Evolutionary conservation across 805 yeast genomes (phyloP), one percentile per base, ranked within the genome.

Genomic region (Kuraishia borneana): DNA sequence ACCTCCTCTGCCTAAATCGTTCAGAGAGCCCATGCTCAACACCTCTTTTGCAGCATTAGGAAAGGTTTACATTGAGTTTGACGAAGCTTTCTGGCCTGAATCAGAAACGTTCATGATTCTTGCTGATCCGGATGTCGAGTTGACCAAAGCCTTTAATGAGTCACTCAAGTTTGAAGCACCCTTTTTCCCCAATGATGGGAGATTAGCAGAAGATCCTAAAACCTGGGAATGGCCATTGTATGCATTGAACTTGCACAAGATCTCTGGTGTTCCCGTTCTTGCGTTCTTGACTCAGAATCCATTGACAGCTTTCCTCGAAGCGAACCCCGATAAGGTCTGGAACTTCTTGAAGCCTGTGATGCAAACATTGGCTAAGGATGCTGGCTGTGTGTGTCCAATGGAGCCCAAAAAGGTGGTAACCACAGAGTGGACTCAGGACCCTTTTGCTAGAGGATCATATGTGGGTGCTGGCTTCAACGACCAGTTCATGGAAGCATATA

Each of bases 351-450:
- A 54, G 39, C 70, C 73, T 2, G 53, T 65, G 48, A 41, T 72
- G n/a, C 42, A 54, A 1, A 26, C 45, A 1, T 23, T 32, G 13
- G 32, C 37, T 6, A 41, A 43, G 26, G 45, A 46, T 5, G 35
- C 52, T 21, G 28, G 28, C 7, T 10, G 6, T 7, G 13, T 6
- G 16, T 25, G 28, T 25, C 28, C 28, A 6, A 6, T 16, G 12
- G 7, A 8, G 12, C 28, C 28, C 12, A 25, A 25, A 16, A 13
- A 7, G 6, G 7, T 25, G 6, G 28, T 25, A 12, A 43, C 50
- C 10, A 57, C 74, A 3, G 56, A 59, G 34, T 73, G 79, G 79
- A 63, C 74, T 1, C 49, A 40, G 16, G 73, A 73, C 43, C 73
- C 73, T 3, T 70, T 51, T 44, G 57, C 68, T 3, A 48, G 74